Conservation (phyloP, 192 early-diverging fungal genomes). For the Phlyctochytrium planicorne region DNA sequence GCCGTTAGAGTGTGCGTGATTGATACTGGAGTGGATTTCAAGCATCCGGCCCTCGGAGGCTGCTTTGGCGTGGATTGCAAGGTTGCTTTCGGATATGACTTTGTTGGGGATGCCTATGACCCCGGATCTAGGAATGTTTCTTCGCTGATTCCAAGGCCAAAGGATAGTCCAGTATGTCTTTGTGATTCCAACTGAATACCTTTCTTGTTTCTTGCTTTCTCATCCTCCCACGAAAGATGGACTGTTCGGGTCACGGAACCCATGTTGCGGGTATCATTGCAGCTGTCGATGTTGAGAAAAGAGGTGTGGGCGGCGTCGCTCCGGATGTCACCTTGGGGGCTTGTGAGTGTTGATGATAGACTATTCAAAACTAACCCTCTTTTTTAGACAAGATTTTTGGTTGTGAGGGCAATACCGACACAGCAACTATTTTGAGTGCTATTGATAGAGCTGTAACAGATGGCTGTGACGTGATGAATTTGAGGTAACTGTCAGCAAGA, state of each 20-base stretch:
- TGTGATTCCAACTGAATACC: neutral
- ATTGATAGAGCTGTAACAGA: constrained; percentile 67
- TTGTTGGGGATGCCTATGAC: constrained; percentile 43
- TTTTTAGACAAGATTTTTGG: constrained; percentile 50
- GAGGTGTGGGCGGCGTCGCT: constrained; percentile 62
- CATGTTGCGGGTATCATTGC: constrained; percentile 46
- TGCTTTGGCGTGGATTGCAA: constrained; percentile 40
- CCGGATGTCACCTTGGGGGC: constrained; percentile 75
- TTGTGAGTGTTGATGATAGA: constrained; percentile 29
- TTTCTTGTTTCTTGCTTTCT: neutral
- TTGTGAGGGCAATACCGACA: constrained; percentile 56
- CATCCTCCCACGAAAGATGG: constrained; percentile 6
- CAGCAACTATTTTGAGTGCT: constrained; percentile 74
- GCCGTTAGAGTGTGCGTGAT: constrained; percentile 47
- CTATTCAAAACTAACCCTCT: neutral
- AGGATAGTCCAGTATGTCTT: neutral
- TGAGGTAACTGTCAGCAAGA: too few relatives aligned
- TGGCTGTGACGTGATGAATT: constrained; percentile 75
- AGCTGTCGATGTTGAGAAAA: constrained; percentile 12
- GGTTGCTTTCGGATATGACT: constrained; percentile 38
- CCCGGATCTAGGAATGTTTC: neutral
- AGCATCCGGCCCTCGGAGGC: constrained; percentile 53
- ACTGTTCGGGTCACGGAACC: constrained; percentile 44
- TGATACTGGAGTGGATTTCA: constrained; percentile 52
- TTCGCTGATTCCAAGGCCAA: neutral